Evolutionary conservation across 352 stramenopile genomes (phyloP).

Genomic region (Phytophthora brassicae): DNA sequence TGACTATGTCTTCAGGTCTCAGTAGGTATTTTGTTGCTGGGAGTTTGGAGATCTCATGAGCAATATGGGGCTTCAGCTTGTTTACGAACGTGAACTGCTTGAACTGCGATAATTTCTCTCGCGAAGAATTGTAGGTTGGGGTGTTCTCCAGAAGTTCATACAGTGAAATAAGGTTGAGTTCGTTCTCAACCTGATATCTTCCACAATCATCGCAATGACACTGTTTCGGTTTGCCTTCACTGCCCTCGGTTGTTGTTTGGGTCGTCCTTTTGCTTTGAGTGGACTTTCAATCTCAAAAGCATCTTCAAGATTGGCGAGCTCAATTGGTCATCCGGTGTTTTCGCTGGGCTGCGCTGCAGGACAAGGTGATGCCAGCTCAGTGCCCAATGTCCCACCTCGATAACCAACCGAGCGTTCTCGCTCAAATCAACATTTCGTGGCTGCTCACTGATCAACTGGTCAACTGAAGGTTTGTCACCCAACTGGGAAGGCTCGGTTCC

Average conservation of each 20-base stretch:
- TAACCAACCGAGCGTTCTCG: no score
- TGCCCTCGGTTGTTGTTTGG: slow-evolving; percentile 1
- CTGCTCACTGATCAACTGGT: no score
- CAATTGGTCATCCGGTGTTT: background rate
- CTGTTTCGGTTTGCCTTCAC: slow-evolving; percentile 1
- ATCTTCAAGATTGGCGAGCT: background rate
- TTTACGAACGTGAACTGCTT: background rate
- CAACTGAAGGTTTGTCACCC: no score
- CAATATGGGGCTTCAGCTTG: slow-evolving; percentile 7
- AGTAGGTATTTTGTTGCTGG: background rate
- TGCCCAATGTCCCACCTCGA: no score
- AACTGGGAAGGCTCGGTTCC: no score
- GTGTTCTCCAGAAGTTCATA: background rate
- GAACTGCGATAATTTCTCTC: background rate
- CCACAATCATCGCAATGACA: background rate
- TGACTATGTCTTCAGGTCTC: background rate
- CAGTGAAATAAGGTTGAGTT: background rate
- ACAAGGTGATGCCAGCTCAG: no score
- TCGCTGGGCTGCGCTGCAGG: background rate
- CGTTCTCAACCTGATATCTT: background rate
- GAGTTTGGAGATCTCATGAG: background rate
- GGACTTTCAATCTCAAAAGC: background rate
- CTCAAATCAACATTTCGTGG: no score
- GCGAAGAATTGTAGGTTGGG: slow-evolving; percentile 3
- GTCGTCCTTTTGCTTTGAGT: background rate